Evolutionary conservation across 2,329 filamentous ascomycete genomes (phyloP), one percentile per base, ranked within the genome.

Genomic region (Aspergillus tubingensis): DNA sequence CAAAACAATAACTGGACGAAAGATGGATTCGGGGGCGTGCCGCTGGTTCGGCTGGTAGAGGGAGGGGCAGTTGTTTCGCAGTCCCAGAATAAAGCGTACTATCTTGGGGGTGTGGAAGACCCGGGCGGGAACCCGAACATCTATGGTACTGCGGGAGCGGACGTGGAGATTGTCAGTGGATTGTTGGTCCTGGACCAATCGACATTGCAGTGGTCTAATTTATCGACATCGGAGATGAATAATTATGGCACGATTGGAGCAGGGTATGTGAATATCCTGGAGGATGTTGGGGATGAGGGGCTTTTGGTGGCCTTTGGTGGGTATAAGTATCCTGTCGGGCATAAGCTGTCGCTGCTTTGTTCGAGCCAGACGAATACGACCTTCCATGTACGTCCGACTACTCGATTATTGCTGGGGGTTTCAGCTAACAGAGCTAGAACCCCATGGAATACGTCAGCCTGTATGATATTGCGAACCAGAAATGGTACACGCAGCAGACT

Each of bases 271-370:
- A 43, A 52, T 23, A n/a, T 61, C 13, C 41, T 61, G 39, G 59
- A 61, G 17, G 52, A 50, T 2, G 50, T 58, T 5, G 59, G 54
- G 5, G 56, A 61, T 7, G 23, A 58, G 19, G 59, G 59, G 5
- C n/a, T 55, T 7, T 15, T 61, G 3, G 59, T 58, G 8, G 44
- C 59, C 8, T 61, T 61, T 43, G 59, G 59, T 8, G 59, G 59
- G 8, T 58, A 58, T 25, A 58, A 44, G 19, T 50, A 61, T 38
- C 55, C 59, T 7, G 50, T 61, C 11, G 59, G 55, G 11, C 25
- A 51, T 38, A 52, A 44, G 38, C 48, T 60, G 8, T 51, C 38
- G 8, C 32, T 52, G 8, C 41, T 60, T 17, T 54, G 54, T 32
- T n/a, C 32, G 5, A 27, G 17, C 2, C 58, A 60, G n/a, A 54